Percentiles rank a stretch among this genome's conserved stretches.
Conservation (phyloP, 805 yeast genomes). For the Saturnispora zaruensis region DNA sequence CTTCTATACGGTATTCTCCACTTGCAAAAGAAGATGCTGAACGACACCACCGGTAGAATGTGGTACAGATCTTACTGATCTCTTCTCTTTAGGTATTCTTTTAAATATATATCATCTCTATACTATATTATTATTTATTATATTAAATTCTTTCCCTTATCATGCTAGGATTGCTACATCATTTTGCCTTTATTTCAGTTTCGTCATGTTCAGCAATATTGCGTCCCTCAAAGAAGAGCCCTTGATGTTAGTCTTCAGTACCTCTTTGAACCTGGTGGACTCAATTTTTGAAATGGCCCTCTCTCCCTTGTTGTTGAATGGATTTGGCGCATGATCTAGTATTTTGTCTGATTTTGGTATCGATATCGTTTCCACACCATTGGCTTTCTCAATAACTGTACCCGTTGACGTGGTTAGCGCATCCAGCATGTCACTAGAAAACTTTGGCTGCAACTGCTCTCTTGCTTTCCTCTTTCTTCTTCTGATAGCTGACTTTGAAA, state of each 20-base stretch:
- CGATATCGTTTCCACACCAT: conserved; percentile 12
- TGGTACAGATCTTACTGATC: conserved; percentile 58
- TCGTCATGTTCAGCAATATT: conserved; percentile 29
- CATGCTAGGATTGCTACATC: too few relatives aligned
- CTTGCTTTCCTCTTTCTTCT: conserved; percentile 54
- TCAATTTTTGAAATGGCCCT: conserved; percentile 39
- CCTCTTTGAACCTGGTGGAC: conserved; percentile 46
- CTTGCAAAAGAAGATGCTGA: conserved; percentile 83
- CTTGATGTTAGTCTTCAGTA: conserved; percentile 43
- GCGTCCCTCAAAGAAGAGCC: conserved; percentile 42
- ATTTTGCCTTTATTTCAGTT: conserved; percentile 11
- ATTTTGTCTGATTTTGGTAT: conserved; percentile 27
- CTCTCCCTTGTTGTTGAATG: conserved; percentile 34
- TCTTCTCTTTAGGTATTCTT: not conserved
- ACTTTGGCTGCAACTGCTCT: conserved; percentile 58
- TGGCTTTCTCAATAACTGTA: conserved; percentile 11
- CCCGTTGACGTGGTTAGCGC: conserved; percentile 37
- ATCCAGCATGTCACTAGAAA: conserved; percentile 50
- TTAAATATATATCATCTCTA: not conserved
- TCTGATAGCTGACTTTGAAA: conserved; percentile 59
- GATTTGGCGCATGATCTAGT: conserved; percentile 30
- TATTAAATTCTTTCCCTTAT: not conserved
- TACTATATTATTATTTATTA: conserved; percentile 2
- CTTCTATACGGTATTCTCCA: conserved; percentile 86
- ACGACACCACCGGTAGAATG: conserved; percentile 69